phyloP scores from a whole-genome alignment of 2,329 filamentous ascomycete genomes.

The Aspergillus ruber region DNA sequence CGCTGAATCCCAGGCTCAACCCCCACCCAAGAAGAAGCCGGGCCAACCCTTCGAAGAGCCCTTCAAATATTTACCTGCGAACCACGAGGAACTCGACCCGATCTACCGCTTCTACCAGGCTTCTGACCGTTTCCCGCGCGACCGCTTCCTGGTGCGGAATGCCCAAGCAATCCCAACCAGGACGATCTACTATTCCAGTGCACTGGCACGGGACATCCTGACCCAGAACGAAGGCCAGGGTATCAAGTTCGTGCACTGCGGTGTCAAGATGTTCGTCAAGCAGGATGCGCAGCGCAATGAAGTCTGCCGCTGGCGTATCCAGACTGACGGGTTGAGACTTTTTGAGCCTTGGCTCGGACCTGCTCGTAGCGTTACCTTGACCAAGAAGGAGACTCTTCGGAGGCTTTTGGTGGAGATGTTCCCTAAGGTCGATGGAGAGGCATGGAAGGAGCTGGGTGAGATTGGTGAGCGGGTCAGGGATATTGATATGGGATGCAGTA shows the following conservation, averaged over 20 bases:
- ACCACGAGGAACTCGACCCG: slow-evolving; percentile 67
- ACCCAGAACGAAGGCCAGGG: slow-evolving; percentile 80
- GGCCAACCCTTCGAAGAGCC: slow-evolving; percentile 69
- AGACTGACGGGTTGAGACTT: slow-evolving; percentile 87
- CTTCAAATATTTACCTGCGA: slow-evolving; percentile 77
- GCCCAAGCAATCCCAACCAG: slow-evolving; percentile 79
- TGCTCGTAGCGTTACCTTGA: slow-evolving; percentile 66
- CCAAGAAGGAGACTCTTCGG: slow-evolving; percentile 70
- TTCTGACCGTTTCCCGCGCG: slow-evolving; percentile 74
- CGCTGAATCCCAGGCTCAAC: slow-evolving; percentile 10
- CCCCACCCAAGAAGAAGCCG: slow-evolving; percentile 31
- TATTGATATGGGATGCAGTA: slow-evolving; percentile 84
- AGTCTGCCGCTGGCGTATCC: slow-evolving; percentile 89
- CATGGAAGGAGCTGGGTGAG: slow-evolving; percentile 72
- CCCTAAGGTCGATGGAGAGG: slow-evolving; percentile 71
- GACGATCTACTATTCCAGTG: slow-evolving; percentile 93
- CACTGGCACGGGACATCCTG: slow-evolving; percentile 77
- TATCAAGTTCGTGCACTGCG: slow-evolving; percentile 92
- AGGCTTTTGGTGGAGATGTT: slow-evolving; percentile 94
- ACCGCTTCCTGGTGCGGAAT: slow-evolving; percentile 95
- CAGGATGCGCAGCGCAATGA: slow-evolving; percentile 83
- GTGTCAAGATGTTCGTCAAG: slow-evolving; percentile 99
- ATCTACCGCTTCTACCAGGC: slow-evolving; percentile 84
- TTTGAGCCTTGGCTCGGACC: slow-evolving; percentile 84
- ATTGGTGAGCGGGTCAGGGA: slow-evolving; percentile 76